These are phyloP conservation scores for Moniliella sp. DNA, from an alignment of 1,284 basidiomycete genomes.

Conservation along the genomic window DNA sequence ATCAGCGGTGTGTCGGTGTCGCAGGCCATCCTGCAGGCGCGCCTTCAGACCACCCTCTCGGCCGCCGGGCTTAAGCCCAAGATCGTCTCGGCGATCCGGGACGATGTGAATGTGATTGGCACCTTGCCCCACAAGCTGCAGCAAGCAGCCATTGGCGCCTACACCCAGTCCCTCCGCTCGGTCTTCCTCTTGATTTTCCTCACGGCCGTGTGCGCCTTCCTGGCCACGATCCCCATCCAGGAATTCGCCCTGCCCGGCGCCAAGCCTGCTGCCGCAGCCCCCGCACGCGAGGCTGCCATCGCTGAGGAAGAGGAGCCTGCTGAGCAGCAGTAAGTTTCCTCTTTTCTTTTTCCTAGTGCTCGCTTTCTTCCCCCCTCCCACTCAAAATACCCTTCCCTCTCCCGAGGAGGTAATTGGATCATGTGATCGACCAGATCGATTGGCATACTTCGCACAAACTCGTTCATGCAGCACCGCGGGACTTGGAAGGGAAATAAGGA, in stretches of 20 bases:
- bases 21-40: conserved; percentile 33
- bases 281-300: conserved; percentile 10
- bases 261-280: conserved; percentile 1
- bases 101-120: conserved; percentile 26
- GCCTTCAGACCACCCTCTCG: conserved; percentile 22
- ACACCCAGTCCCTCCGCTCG: conserved; percentile 30
- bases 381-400: no score
- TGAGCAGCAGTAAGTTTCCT: no score
- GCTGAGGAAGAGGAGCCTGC: conserved; percentile 9
- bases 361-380: no score
- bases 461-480: no score
- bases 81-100: conserved; percentile 26
- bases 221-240: conserved; percentile 29
- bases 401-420: no score
- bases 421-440: no score
- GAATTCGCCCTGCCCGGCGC: conserved; percentile 28
- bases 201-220: conserved; percentile 25
- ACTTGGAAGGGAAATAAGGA: no score
- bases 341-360: no score
- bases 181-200: conserved; percentile 32
- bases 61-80: conserved; percentile 18
- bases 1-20: conserved; percentile 35
- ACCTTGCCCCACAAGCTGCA: conserved; percentile 5
- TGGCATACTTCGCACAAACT: no score
- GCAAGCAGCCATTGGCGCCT: conserved; percentile 28